These are phyloP conservation scores for Arthrobotrys musiformis DNA, from an alignment of 2,329 filamentous ascomycete genomes.

Conservation along the genomic window DNA sequence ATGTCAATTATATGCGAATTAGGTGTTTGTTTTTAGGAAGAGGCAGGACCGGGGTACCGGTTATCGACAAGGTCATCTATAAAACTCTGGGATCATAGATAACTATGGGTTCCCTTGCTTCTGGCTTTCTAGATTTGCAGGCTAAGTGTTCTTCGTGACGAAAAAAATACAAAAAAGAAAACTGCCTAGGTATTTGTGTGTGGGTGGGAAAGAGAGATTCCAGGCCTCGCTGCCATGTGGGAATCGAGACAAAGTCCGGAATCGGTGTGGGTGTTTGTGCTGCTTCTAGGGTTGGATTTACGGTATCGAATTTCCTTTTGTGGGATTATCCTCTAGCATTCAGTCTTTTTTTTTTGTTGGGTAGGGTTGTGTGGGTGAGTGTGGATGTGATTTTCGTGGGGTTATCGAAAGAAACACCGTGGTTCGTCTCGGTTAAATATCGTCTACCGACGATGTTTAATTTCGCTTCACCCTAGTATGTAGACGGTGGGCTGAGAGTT, in stretches of 20 bases:
- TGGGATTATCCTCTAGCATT: not conserved
- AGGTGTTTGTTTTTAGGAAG: constrained; percentile 14
- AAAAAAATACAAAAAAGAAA: not conserved
- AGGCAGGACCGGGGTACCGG: constrained; percentile 9
- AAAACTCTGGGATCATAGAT: not conserved
- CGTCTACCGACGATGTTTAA: constrained; percentile 48
- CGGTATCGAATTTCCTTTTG: constrained; percentile 50
- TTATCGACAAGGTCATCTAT: not conserved
- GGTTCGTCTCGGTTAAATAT: constrained; percentile 49
- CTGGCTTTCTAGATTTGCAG: not conserved
- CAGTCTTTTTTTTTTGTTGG: constrained; percentile 10
- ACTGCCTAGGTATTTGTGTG: no score
- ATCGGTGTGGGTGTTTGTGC: no score
- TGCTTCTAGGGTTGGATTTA: constrained; percentile 26
- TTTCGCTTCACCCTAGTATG: constrained; percentile 35
- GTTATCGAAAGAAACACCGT: constrained; percentile 12
- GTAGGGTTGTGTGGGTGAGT: not conserved
- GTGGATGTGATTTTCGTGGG: constrained; percentile 3
- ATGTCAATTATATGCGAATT: constrained; percentile 17
- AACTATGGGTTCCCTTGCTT: constrained; percentile 12
- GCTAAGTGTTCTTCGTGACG: constrained; percentile 8
- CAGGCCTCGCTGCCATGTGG: constrained; percentile 13
- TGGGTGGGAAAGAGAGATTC: constrained; percentile 8
- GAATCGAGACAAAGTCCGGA: constrained; percentile 10
- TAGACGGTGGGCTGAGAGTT: constrained; percentile 16